These are phyloP conservation scores for Iberis pinnata DNA, from an alignment of 345 rosid genomes.

Conservation along the genomic window DNA sequence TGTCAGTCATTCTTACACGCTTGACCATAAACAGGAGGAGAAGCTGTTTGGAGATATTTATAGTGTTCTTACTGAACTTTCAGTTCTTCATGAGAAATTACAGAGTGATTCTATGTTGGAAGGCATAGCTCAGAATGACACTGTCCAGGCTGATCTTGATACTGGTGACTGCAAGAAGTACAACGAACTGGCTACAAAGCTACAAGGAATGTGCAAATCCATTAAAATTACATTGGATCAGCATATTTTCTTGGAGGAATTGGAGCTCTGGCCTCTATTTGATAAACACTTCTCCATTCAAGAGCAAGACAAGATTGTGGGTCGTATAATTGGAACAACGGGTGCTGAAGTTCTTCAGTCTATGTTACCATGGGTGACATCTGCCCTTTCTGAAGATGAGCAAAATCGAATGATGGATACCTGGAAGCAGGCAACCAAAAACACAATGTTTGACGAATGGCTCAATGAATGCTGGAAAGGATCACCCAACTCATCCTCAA, in stretches of 20 bases:
- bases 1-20: constrained; percentile 86
- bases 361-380: constrained; percentile 93
- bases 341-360: constrained; percentile 93
- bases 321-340: constrained; percentile 83
- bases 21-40: constrained; percentile 91
- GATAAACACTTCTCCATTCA: constrained; percentile 62
- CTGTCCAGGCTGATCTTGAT: constrained; percentile 25
- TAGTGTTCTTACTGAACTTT: constrained; percentile 56
- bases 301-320: constrained; percentile 85
- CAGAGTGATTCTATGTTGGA: constrained; percentile 27
- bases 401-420: constrained; percentile 92
- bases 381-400: constrained; percentile 80
- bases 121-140: constrained; percentile 27
- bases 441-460: constrained; percentile 94
- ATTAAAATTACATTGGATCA: constrained; percentile 73
- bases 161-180: constrained; percentile 39
- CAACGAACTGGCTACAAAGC: constrained; percentile 67
- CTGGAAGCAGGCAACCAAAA: constrained; percentile 92
- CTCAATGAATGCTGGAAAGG: constrained; percentile 73
- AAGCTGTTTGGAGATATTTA: constrained; percentile 79
- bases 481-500: constrained; percentile 42
- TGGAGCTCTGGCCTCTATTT: constrained; percentile 89
- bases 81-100: constrained; percentile 47
- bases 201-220: constrained; percentile 96
- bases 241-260: constrained; percentile 78